Evolutionary conservation across 1,284 basidiomycete species (phyloP), one percentile per base, ranked within the genome.

Genomic region (Ceratobasidium sp.): DNA sequence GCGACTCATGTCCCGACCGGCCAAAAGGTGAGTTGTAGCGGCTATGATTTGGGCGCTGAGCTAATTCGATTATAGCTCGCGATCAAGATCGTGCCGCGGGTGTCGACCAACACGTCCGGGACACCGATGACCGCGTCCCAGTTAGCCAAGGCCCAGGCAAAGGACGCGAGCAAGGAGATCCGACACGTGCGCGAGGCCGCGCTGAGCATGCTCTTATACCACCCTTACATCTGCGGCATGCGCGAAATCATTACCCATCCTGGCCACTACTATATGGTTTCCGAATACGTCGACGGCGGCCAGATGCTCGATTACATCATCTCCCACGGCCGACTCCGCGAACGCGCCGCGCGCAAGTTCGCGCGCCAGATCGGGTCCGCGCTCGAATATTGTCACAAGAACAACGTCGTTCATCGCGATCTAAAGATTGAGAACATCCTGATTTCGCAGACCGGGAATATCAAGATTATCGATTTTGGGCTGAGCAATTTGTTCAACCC

Each of bases 281-380:
- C 95, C 85, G 97, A 99, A 86, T 99, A 98, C 86, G 95, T 99
- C 86, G 97, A 97, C 82, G 97, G 98, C 64, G 97, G 98, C 0
- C 97, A 99, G 88, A 98, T 99, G 96, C 92, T 99, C 81, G 97
- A 99, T 90, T 99, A 98, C 85, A 99, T 99, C 87, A 99, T 99
- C 87, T 95, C 95, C 82, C 98, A 99, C 84, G 97, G 97, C n/a
- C 90, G 97, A 51, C 89, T 99, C 80, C 89, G 97, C 46, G 98
- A 99, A 85, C 91, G 97, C 77, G 95, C 97, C 46, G 97, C 97
- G 4, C 89, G 97, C 82, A 98, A 98, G 87, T 99, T 99, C 86
- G 97, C 97, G 0, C 88, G 97, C 33, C 97, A 99, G 86, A 99
- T 99, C 81, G 97, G 95, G 49, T 95, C 94, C 82, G 97, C 98